Percentiles rank a stretch among this genome's conserved stretches.
phyloP scores from a whole-genome alignment of 2,329 filamentous ascomycete species.

The Helminthosporium solani region DNA sequence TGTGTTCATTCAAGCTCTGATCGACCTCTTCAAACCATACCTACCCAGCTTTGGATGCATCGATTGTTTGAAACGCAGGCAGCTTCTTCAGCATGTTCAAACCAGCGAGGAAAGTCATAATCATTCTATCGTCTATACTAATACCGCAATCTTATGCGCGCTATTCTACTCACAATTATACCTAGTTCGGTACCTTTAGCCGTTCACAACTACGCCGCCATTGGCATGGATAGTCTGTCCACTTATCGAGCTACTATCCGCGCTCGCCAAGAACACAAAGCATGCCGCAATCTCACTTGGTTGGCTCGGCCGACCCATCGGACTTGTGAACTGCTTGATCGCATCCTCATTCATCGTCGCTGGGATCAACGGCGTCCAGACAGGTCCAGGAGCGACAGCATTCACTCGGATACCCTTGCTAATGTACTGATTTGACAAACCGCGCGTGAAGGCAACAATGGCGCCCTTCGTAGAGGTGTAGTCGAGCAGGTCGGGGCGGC shows the following conservation, averaged over 20 bases:
- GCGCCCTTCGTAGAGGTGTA: constrained; percentile 80
- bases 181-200: no score
- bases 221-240: constrained; percentile 71
- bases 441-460: constrained; percentile 76
- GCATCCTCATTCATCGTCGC: constrained; percentile 54
- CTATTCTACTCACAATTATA: no score
- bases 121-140: no score
- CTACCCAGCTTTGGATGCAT: no score
- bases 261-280: constrained; percentile 76
- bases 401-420: constrained; percentile 74
- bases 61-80: no score
- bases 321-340: constrained; percentile 69
- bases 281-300: constrained; percentile 80
- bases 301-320: constrained; percentile 76
- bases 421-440: constrained; percentile 72
- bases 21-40: no score
- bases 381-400: constrained; percentile 69
- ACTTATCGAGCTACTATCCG: constrained; percentile 71
- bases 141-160: no score
- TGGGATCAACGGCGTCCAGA: constrained; percentile 48
- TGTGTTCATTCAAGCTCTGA: no score
- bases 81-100: no score
- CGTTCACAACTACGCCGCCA: constrained; percentile 38
- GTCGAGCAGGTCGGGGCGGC: constrained; percentile 76
- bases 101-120: no score